These are phyloP conservation scores for Takakia lepidozioides DNA, from an alignment of 225 moss, liverwort and hornwort genomes.

Conservation along the genomic window DNA sequence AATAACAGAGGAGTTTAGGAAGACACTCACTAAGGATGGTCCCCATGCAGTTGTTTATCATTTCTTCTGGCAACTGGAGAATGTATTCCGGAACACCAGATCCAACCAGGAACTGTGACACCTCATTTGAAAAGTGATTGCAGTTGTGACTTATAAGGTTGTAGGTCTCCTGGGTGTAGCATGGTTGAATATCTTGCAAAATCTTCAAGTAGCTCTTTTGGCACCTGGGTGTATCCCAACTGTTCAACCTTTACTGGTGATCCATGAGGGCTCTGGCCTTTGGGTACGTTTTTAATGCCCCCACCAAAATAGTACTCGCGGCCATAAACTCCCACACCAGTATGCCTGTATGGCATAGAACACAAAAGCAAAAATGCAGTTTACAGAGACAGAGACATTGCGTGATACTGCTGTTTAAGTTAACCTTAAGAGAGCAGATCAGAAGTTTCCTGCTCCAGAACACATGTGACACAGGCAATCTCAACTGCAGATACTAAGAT, in stretches of 20 bases:
- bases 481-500: too few species aligned
- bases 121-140: conserved; percentile 90
- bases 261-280: conserved; percentile 79
- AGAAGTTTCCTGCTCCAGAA: too few species aligned
- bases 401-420: too few species aligned
- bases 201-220: conserved; percentile 81
- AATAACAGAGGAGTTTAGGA: neutral
- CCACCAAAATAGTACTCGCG: conserved; percentile 87
- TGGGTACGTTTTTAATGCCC: conserved; percentile 69
- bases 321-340: conserved; percentile 85
- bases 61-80: conserved; percentile 72
- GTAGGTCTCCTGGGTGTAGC: conserved; percentile 79
- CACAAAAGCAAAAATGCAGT: too few species aligned
- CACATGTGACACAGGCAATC: too few species aligned
- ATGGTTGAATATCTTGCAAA: conserved; percentile 72
- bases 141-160: conserved; percentile 84
- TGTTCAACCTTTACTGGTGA: conserved; percentile 62
- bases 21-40: conserved; percentile 56
- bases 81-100: conserved; percentile 69
- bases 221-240: conserved; percentile 73
- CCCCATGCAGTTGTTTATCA: conserved; percentile 84
- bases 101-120: conserved; percentile 83
- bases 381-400: too few species aligned
- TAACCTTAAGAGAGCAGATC: too few species aligned
- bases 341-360: conserved; percentile 64